Percentiles rank a stretch among this genome's conserved stretches.
phyloP scores from a whole-genome alignment of 2,329 filamentous ascomycete genomes.

The Ascochyta viciae-villosae region DNA sequence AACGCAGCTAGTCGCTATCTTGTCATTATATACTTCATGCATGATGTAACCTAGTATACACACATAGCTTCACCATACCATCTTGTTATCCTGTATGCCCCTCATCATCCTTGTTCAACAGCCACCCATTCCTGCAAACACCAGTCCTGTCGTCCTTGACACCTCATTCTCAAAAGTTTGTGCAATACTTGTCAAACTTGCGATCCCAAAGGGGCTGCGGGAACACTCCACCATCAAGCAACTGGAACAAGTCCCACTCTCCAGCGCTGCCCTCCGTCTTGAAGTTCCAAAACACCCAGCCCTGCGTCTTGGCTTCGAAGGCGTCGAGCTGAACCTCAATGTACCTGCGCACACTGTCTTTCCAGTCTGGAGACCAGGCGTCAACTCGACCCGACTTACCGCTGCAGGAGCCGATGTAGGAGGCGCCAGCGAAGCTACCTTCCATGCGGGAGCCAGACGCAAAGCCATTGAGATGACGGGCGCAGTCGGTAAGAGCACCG shows the following conservation, averaged over 20 bases:
- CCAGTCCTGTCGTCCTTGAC: background rate
- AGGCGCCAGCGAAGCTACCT: constrained; percentile 58
- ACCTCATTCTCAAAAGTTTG: constrained; percentile 23
- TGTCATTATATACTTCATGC: background rate
- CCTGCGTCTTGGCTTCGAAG: constrained; percentile 58
- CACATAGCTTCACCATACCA: background rate
- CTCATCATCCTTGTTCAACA: background rate
- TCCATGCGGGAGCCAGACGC: constrained; percentile 65
- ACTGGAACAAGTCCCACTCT: constrained; percentile 61
- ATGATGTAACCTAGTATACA: background rate
- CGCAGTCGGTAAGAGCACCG: constrained; percentile 68
- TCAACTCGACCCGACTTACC: constrained; percentile 58
- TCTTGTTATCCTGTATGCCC: background rate
- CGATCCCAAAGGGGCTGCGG: constrained; percentile 47
- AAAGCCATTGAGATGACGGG: constrained; percentile 54
- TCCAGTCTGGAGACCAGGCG: constrained; percentile 55
- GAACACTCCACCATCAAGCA: constrained; percentile 60
- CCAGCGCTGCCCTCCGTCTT: constrained; percentile 60
- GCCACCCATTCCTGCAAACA: background rate
- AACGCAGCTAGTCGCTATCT: background rate
- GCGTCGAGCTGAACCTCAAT: constrained; percentile 63
- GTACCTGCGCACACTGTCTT: constrained; percentile 57
- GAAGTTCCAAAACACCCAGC: constrained; percentile 67
- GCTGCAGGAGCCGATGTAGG: constrained; percentile 61
- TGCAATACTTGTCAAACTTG: constrained; percentile 40